These are phyloP conservation scores for Arthrobotrys entomopaga DNA, from an alignment of 2,329 filamentous ascomycete genomes.

Conservation along the genomic window DNA sequence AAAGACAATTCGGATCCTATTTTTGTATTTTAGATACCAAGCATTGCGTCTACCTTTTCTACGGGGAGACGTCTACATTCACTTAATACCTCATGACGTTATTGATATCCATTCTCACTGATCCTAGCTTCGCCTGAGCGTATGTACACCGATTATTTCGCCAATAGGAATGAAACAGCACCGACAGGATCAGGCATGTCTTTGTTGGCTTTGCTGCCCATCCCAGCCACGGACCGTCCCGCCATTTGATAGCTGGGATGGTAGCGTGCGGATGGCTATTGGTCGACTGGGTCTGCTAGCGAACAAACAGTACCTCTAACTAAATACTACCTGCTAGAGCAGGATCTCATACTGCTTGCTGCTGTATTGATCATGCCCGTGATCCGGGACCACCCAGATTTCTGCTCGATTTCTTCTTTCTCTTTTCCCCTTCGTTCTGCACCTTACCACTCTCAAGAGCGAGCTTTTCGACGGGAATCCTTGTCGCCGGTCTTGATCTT, in stretches of 20 bases:
- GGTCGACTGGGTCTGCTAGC: not conserved
- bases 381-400: too few relatives aligned
- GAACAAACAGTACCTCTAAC: too few relatives aligned
- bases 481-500: constrained; percentile 41
- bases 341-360: too few relatives aligned
- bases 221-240: constrained; percentile 53
- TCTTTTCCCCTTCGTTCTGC: too few relatives aligned
- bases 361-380: too few relatives aligned
- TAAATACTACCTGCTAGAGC: too few relatives aligned
- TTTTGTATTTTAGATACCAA: too few relatives aligned
- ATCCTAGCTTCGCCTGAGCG: constrained; percentile 5
- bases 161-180: constrained; percentile 43
- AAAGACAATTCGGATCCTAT: too few relatives aligned
- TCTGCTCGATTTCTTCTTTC: too few relatives aligned
- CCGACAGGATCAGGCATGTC: constrained; percentile 45
- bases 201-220: constrained; percentile 31
- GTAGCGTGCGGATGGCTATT: constrained; percentile 16
- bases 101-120: constrained; percentile 16
- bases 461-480: not conserved
- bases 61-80: not conserved
- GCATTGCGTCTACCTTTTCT: too few relatives aligned
- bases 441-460: not conserved
- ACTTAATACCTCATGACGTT: constrained; percentile 42
- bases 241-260: constrained; percentile 40
- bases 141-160: not conserved